phyloP scores from a whole-genome alignment of 495 filamentous ascomycete species.

The Podospora didyma region DNA sequence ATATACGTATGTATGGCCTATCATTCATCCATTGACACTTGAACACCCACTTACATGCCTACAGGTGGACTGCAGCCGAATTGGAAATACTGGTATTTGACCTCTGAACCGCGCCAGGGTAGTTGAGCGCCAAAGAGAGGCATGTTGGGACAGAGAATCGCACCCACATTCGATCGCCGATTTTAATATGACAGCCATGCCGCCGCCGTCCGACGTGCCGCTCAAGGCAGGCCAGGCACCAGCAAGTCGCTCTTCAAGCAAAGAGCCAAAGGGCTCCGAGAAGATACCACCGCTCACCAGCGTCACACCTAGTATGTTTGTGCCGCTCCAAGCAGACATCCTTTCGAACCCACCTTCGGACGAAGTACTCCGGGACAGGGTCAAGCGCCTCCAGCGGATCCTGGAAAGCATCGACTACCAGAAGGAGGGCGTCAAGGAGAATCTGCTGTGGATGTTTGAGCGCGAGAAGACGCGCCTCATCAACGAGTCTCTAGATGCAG shows the following conservation, averaged over 20 bases:
- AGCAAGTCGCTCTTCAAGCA: constrained; percentile 52
- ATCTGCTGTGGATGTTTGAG: constrained; percentile 39
- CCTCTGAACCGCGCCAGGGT: too few relatives aligned
- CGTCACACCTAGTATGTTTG: constrained; percentile 40
- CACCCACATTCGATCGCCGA: too few relatives aligned
- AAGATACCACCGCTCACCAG: constrained; percentile 29
- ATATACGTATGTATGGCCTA: too few relatives aligned
- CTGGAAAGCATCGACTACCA: constrained; percentile 41
- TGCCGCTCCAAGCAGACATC: constrained; percentile 35
- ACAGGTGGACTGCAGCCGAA: too few relatives aligned
- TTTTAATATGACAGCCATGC: background rate
- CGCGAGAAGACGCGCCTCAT: constrained; percentile 34
- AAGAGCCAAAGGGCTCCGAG: constrained; percentile 12
- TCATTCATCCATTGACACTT: too few relatives aligned
- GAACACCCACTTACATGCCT: too few relatives aligned
- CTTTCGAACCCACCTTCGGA: constrained; percentile 14
- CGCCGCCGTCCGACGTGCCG: background rate
- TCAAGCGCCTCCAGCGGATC: constrained; percentile 28
- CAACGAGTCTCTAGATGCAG: constrained; percentile 51
- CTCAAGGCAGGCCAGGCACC: background rate
- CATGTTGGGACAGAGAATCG: too few relatives aligned
- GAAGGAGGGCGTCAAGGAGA: constrained; percentile 33
- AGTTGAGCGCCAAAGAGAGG: too few relatives aligned
- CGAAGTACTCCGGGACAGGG: constrained; percentile 23
- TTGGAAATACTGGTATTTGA: too few relatives aligned